Evolutionary conservation across 2,329 filamentous ascomycete species (phyloP).

Genomic region (Cladosporium cucumerinum): DNA sequence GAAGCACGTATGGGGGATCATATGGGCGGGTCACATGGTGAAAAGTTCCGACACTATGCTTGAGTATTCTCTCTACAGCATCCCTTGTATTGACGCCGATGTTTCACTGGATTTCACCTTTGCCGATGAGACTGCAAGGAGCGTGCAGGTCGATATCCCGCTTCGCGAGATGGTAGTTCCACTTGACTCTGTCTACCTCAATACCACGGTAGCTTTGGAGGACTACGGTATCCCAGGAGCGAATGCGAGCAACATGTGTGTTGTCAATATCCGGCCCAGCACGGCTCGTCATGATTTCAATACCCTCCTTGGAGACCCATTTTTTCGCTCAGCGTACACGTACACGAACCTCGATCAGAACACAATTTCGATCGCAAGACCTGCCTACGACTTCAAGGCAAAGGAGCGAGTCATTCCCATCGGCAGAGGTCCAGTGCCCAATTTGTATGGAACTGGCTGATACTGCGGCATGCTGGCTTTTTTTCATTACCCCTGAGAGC

Average conservation of each 20-base stretch:
- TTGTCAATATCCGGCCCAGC: background rate
- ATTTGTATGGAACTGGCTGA: background rate
- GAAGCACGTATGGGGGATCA: no score
- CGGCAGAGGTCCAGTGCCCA: background rate
- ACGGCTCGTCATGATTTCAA: no score
- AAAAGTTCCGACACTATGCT: no score
- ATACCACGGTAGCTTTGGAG: background rate
- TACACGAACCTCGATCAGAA: background rate
- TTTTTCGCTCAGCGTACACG: background rate
- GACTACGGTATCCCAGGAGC: background rate
- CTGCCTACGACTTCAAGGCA: background rate
- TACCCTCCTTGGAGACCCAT: background rate
- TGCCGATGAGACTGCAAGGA: background rate
- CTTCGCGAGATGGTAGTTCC: background rate
- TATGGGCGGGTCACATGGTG: no score
- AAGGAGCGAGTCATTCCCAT: background rate
- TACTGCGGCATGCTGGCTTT: background rate
- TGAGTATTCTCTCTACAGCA: no score
- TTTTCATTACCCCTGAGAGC: background rate
- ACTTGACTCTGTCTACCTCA: background rate
- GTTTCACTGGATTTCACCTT: background rate
- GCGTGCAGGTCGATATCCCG: background rate
- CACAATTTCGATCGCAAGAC: slow-evolving; percentile 1
- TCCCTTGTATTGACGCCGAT: background rate
- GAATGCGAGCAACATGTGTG: background rate